Evolutionary conservation across 129 eudicot species (phyloP).

Genomic region (Helianthus tuberosus): DNA sequence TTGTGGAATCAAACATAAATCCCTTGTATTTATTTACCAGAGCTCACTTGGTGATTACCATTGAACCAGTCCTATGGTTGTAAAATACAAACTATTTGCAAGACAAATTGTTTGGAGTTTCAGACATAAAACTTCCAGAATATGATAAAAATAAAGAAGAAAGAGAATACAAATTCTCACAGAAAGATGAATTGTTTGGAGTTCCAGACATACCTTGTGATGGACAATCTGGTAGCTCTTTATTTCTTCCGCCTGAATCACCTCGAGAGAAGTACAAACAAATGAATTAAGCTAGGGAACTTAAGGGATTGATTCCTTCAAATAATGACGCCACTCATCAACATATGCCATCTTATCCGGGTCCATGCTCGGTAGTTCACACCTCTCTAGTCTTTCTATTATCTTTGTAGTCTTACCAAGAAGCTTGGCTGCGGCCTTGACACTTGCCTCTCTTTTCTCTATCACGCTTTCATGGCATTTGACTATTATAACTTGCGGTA

Average conservation of each 20-base stretch:
- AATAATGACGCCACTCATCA: conserved; percentile 14
- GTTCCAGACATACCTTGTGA: background rate
- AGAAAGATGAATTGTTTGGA: background rate
- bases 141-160: background rate
- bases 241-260: background rate
- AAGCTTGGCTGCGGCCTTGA: conserved; percentile 31
- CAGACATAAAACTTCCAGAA: background rate
- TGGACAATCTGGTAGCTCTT: background rate
- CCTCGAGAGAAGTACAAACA: background rate
- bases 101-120: background rate
- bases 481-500: conserved; percentile 17
- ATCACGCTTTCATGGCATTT: conserved; percentile 19
- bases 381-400: background rate
- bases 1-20: too few relatives aligned
- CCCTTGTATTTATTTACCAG: too few relatives aligned
- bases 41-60: too few relatives aligned
- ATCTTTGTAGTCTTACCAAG: conserved; percentile 24
- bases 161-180: background rate
- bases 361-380: conserved; percentile 11
- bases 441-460: conserved; percentile 22
- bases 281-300: background rate
- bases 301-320: background rate
- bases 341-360: conserved; percentile 13
- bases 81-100: background rate
- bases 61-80: too few relatives aligned